These are phyloP conservation scores for Westerdykella aurantiaca DNA, from an alignment of 2,329 filamentous ascomycete species.

Conservation along the genomic window DNA sequence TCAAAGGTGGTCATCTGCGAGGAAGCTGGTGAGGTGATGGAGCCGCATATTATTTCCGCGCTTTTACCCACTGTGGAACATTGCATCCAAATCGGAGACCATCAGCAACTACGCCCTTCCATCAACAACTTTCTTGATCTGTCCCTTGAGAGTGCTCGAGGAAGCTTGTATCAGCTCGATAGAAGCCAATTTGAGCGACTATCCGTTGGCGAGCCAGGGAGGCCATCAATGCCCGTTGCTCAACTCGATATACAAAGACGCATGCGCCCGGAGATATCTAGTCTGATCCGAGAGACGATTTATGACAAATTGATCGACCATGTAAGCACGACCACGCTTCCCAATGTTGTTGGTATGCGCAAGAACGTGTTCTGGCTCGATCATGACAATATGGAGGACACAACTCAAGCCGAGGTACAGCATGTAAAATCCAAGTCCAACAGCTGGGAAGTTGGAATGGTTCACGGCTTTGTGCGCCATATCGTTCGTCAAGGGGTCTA, in stretches of 20 bases:
- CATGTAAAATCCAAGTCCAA: conserved; percentile 48
- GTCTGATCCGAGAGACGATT: conserved; percentile 50
- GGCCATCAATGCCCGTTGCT: conserved; percentile 12
- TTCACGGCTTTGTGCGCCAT: conserved; percentile 55
- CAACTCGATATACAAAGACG: conserved; percentile 53
- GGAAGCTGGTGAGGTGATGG: conserved; percentile 61
- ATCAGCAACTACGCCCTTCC: conserved; percentile 54
- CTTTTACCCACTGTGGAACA: conserved; percentile 56
- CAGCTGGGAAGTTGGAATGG: conserved; percentile 57
- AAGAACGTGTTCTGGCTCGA: conserved; percentile 55
- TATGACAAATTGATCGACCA: conserved; percentile 54
- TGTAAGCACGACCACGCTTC: conserved; percentile 32
- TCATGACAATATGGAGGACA: conserved; percentile 46
- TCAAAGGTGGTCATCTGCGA: conserved; percentile 57
- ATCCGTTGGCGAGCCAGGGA: too few species aligned
- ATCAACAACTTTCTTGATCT: conserved; percentile 48
- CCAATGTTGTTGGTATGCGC: conserved; percentile 48
- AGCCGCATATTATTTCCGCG: conserved; percentile 54
- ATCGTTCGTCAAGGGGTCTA: conserved; percentile 60
- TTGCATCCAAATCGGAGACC: conserved; percentile 57
- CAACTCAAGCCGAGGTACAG: conserved; percentile 15
- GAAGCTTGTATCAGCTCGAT: conserved; percentile 50
- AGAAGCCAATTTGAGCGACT: conserved; percentile 57
- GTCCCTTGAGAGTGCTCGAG: conserved; percentile 44
- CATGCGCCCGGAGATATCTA: conserved; percentile 58